These are phyloP conservation scores for Phaeosphaeriaceae sp. DNA, from an alignment of 2,329 filamentous ascomycete species.

Conservation along the genomic window DNA sequence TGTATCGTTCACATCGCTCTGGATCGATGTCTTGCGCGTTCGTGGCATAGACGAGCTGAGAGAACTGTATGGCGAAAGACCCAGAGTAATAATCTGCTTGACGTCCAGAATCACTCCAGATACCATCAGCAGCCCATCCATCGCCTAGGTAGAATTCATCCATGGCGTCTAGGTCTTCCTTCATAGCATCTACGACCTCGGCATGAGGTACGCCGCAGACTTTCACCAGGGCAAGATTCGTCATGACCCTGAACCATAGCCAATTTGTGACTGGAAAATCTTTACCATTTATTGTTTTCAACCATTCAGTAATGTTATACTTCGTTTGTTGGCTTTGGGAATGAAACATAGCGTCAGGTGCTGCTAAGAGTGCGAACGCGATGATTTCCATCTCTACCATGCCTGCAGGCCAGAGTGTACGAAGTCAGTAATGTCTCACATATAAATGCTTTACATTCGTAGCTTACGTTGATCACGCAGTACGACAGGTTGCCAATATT, in stretches of 20 bases:
- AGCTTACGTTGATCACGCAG: conserved; percentile 59
- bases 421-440: too few species aligned
- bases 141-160: conserved; percentile 55
- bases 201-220: conserved; percentile 49
- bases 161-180: conserved; percentile 52
- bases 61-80: conserved; percentile 62
- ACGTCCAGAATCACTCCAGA: conserved; percentile 47
- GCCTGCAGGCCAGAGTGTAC: too few species aligned
- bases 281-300: conserved; percentile 53
- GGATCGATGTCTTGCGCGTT: conserved; percentile 54
- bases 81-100: conserved; percentile 63
- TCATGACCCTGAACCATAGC: conserved; percentile 62
- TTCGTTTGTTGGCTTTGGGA: conserved; percentile 38
- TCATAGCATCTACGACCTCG: conserved; percentile 48
- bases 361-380: conserved; percentile 56
- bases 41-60: conserved; percentile 56
- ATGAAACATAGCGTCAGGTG: conserved; percentile 50
- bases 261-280: conserved; percentile 59
- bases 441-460: too few species aligned
- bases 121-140: conserved; percentile 59
- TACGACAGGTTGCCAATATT: conserved; percentile 59
- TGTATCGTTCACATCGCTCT: conserved; percentile 47
- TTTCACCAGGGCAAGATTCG: conserved; percentile 56
- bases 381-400: conserved; percentile 64
- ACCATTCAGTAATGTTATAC: conserved; percentile 51